phyloP scores from a whole-genome alignment of 1,139 yeast genomes.

The Magnusiomyces fungicola region DNA sequence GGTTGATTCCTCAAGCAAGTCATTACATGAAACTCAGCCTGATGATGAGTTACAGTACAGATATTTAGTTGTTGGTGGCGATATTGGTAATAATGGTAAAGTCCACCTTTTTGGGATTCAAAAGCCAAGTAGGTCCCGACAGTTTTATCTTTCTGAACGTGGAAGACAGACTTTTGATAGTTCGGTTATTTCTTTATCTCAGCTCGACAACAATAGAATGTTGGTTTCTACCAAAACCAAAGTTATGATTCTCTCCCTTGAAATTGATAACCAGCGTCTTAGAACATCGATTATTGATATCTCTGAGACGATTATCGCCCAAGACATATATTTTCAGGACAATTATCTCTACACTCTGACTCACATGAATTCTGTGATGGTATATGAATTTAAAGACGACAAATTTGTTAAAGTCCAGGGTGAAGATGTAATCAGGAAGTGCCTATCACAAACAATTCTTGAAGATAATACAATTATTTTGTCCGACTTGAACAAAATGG shows the following conservation, averaged over 20 bases:
- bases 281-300: not conserved
- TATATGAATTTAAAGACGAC: not conserved
- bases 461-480: conserved; percentile 1
- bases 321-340: not conserved
- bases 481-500: not conserved
- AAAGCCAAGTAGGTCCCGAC: not conserved
- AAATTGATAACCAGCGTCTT: not conserved
- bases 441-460: not conserved
- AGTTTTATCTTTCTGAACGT: not conserved
- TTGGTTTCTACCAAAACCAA: not conserved
- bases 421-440: not conserved
- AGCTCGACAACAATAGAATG: not conserved
- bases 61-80: not conserved
- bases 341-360: not conserved
- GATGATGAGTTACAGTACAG: not conserved
- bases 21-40: not conserved
- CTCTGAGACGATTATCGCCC: not conserved
- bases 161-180: not conserved
- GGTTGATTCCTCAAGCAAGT: too few species aligned
- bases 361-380: not conserved
- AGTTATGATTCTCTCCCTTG: not conserved
- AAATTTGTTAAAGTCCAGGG: not conserved
- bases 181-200: not conserved
- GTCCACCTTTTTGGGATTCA: not conserved
- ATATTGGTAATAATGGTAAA: not conserved